Base-by-base conservation (phyloP, 257 asterid species). In the Solanum bukasovii region DNA sequence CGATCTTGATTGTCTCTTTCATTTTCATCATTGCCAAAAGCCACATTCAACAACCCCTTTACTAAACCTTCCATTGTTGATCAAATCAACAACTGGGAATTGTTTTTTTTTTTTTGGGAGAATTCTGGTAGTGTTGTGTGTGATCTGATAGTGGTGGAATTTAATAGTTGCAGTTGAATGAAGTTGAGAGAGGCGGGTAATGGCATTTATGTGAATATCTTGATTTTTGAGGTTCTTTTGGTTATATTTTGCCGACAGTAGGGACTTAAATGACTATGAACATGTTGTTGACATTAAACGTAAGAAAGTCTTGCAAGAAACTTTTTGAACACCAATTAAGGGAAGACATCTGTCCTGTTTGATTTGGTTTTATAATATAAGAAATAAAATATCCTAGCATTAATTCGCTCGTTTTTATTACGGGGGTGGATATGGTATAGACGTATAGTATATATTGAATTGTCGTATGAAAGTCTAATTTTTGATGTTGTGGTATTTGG, bases 1-100 rank as follows among this genome's bases (percentile, higher is more conserved):
- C 89, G 87, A 67, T 87, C 25, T 46, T 86, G 63, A 25, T 88
- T 75, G 8, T 61, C 52, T 44, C 86, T 74, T 12, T 44, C 88
- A 34, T 86, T 90, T 72, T 90, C 90, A 12, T 88, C 75, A 61
- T 83, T 92, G 83, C 93, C 98, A 65, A 96, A 35, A 46, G 93
- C 98, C 35, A 89, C 94, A 85, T 94, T 75, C 84, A 86, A 33
- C 91, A 95, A 88, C 20, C 98, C 98, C 87, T 95, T 95, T 9
- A 94, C 87, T 20, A 96, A 86, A 59, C 94, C 98, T 1, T 96
- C 98, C 99, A 96, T 96, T 84, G 46, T 37, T 73, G 21, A 27
- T 25, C 71, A 73, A 70, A 83, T 87, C 44, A 73, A 59, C 31
- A 78, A 79, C 9, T 16, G 13, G 84, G 10, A 23, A 4, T 71